Percentiles rank a stretch among this genome's conserved stretches.
Conservation (phyloP, 768 basidiomycete species). For the Amanita polypyramis region DNA sequence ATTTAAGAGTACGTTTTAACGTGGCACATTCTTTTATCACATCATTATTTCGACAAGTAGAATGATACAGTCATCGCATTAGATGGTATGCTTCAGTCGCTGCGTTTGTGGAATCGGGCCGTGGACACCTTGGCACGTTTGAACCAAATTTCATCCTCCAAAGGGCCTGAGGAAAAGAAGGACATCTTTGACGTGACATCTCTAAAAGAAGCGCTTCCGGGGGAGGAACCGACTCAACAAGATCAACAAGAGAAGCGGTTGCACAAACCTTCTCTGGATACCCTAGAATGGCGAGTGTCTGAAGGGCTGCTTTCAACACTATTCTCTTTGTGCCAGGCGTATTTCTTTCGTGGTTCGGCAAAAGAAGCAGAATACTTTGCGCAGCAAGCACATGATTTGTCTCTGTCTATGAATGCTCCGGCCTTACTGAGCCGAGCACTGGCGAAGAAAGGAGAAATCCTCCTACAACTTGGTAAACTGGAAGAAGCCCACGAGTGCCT, state of each 20-base stretch:
- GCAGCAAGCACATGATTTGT: slow-evolving; percentile 66
- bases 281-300: slow-evolving; percentile 61
- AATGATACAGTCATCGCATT: slow-evolving; percentile 50
- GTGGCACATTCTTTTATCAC: not conserved
- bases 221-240: slow-evolving; percentile 12
- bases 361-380: slow-evolving; percentile 82
- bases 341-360: slow-evolving; percentile 67
- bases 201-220: slow-evolving; percentile 31
- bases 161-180: slow-evolving; percentile 22
- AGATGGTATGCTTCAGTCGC: slow-evolving; percentile 50
- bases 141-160: slow-evolving; percentile 17
- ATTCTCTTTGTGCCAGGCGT: slow-evolving; percentile 53
- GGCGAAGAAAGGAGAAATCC: slow-evolving; percentile 58
- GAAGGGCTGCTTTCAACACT: slow-evolving; percentile 60
- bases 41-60: slow-evolving; percentile 22
- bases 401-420: slow-evolving; percentile 55
- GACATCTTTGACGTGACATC: slow-evolving; percentile 52
- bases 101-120: slow-evolving; percentile 77
- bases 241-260: slow-evolving; percentile 12
- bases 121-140: slow-evolving; percentile 57
- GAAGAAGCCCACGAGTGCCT: slow-evolving; percentile 49
- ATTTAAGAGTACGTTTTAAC: slow-evolving; percentile 39
- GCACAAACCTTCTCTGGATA: slow-evolving; percentile 20
- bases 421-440: slow-evolving; percentile 56
- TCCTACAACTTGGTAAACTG: slow-evolving; percentile 50